Conservation (phyloP, 345 rosid species). For the Eucalyptus pauciflora region DNA sequence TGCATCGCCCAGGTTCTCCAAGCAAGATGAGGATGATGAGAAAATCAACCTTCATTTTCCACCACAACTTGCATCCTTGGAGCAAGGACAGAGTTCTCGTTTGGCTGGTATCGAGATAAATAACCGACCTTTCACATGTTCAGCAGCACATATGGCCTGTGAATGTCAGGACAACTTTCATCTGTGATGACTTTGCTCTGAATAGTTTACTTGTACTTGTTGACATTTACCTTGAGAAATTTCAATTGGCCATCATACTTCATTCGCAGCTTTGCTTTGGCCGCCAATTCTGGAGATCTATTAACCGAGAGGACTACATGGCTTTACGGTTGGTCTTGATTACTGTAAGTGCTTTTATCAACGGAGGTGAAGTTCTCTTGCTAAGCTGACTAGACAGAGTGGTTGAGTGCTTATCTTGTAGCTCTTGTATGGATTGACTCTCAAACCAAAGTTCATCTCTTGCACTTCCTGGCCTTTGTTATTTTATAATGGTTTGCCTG, state of each 20-base stretch:
- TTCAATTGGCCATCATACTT: background rate
- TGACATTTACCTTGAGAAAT: background rate
- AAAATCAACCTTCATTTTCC: conserved; percentile 26
- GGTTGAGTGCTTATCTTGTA: background rate
- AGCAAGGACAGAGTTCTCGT: conserved; percentile 38
- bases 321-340: conserved; percentile 57
- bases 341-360: conserved; percentile 25
- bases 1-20: conserved; percentile 5
- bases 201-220: background rate
- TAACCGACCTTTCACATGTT: background rate
- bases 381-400: background rate
- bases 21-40: conserved; percentile 9
- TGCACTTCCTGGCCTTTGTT: background rate
- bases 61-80: conserved; percentile 53
- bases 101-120: conserved; percentile 45
- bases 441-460: background rate
- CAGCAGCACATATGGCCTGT: background rate
- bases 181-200: background rate
- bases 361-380: background rate
- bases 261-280: conserved; percentile 51
- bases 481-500: background rate
- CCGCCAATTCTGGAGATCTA: conserved; percentile 71
- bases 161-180: background rate
- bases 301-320: conserved; percentile 41
- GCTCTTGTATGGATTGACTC: background rate